Conservation (phyloP, 192 early-diverging fungal genomes). For the Umbelopsis sp. region DNA sequence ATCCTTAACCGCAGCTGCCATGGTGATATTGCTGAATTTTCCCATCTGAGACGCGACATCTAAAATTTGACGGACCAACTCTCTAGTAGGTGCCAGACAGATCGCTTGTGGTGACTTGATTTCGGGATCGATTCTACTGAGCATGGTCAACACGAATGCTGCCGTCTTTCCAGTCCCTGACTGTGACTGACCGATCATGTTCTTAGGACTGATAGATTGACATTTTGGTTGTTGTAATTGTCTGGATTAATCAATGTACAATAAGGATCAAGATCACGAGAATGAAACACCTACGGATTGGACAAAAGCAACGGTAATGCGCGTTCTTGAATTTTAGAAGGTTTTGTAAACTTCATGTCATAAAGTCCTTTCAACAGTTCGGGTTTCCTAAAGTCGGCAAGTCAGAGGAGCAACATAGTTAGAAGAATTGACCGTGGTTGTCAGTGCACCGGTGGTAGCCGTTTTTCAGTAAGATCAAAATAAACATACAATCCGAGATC, state of each 20-base stretch:
- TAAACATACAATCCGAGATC: constrained; percentile 68
- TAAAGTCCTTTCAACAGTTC: constrained; percentile 93
- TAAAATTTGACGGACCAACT: constrained; percentile 94
- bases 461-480: background rate
- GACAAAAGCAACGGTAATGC: constrained; percentile 87
- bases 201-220: constrained; percentile 59
- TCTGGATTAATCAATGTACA: background rate
- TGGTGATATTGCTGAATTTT: constrained; percentile 82
- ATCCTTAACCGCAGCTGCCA: constrained; percentile 82
- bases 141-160: constrained; percentile 92
- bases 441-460: background rate
- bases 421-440: background rate
- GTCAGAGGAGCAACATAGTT: background rate
- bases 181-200: constrained; percentile 99
- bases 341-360: constrained; percentile 89
- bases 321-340: constrained; percentile 95
- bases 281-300: constrained; percentile 61
- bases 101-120: constrained; percentile 78
- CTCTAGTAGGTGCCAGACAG: constrained; percentile 90
- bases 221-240: background rate
- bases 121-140: constrained; percentile 80
- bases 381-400: constrained; percentile 60
- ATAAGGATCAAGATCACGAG: background rate
- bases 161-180: constrained; percentile 98
- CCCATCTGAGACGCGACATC: constrained; percentile 90